Evolutionary conservation across 23 red algal genomes (phyloP).

Genomic region (Rhodosorus marinus): DNA sequence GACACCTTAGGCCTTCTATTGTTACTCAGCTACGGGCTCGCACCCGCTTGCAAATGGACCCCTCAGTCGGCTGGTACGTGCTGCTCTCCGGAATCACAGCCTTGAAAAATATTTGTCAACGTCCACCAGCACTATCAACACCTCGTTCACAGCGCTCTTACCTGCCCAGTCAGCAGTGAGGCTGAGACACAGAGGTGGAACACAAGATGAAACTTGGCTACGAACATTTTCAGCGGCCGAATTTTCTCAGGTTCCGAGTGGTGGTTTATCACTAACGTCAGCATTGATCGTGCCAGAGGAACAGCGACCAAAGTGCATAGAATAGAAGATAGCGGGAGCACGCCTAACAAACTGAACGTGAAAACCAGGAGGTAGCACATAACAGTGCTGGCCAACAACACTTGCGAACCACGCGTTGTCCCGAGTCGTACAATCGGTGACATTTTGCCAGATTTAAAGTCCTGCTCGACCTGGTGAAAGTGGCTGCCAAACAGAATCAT

Average conservation of each 20-base stretch:
- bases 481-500: constrained; percentile 51
- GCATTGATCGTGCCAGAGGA: constrained; percentile 5
- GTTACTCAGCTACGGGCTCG: no score
- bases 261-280: constrained; percentile 9
- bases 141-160: no score
- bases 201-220: no score
- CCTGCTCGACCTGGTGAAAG: constrained; percentile 48
- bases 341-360: neutral
- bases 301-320: constrained; percentile 5
- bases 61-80: no score
- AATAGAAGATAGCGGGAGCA: constrained; percentile 10
- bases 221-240: constrained; percentile 27
- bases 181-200: no score
- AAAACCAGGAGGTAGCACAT: neutral
- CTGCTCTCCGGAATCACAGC: no score
- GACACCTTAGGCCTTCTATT: no score
- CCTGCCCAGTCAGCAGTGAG: no score
- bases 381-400: constrained; percentile 3
- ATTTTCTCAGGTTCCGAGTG: constrained; percentile 17
- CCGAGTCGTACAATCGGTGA: constrained; percentile 52
- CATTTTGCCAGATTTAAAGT: constrained; percentile 24
- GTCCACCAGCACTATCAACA: no score
- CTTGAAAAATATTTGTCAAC: no score
- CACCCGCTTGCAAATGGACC: no score
- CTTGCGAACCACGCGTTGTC: neutral